A percentile compares a stretch with the other conserved stretches of the same genome.
Evolutionary conservation across 768 basidiomycete genomes (phyloP).

Genomic region (Cystobasidiopsis lactophilus): DNA sequence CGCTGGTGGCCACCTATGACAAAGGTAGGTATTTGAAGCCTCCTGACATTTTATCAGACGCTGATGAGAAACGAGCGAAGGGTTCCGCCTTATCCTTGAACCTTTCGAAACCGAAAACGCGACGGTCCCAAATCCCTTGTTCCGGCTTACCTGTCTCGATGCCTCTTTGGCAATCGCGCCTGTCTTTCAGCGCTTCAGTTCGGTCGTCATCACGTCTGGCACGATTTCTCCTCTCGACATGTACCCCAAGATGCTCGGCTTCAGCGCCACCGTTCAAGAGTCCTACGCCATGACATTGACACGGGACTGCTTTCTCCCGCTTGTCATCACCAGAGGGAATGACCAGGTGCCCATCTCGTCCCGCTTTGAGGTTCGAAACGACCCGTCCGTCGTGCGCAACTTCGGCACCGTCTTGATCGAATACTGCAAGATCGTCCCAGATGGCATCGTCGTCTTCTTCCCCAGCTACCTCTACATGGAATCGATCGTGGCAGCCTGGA

Average conservation of each 20-base stretch:
- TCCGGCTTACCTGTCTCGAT: conserved; percentile 96
- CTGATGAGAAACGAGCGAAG: conserved; percentile 29
- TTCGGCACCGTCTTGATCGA: conserved; percentile 96
- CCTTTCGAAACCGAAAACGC: conserved; percentile 98
- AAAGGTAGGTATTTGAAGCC: conserved; percentile 45
- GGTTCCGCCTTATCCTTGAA: conserved; percentile 87
- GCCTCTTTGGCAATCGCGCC: conserved; percentile 94
- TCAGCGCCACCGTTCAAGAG: conserved; percentile 88
- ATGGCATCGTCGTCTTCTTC: conserved; percentile 97
- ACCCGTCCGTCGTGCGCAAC: conserved; percentile 94
- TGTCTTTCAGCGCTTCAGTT: conserved; percentile 92
- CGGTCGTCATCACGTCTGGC: conserved; percentile 94
- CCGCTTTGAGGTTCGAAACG: conserved; percentile 94
- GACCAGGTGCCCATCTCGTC: conserved; percentile 98
- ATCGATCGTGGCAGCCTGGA: conserved; percentile 99
- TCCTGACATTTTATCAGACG: not conserved
- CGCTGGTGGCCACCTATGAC: conserved; percentile 90
- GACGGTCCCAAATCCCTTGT: conserved; percentile 93
- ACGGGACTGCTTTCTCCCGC: conserved; percentile 81
- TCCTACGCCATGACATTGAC: conserved; percentile 95
- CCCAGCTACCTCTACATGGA: conserved; percentile 99
- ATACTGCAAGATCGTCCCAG: conserved; percentile 92
- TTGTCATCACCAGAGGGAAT: conserved; percentile 92
- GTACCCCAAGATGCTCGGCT: conserved; percentile 99
- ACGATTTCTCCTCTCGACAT: conserved; percentile 97